Base-by-base conservation (phyloP, 108 stramenopile genomes). In the Skeletonema costatum region DNA sequence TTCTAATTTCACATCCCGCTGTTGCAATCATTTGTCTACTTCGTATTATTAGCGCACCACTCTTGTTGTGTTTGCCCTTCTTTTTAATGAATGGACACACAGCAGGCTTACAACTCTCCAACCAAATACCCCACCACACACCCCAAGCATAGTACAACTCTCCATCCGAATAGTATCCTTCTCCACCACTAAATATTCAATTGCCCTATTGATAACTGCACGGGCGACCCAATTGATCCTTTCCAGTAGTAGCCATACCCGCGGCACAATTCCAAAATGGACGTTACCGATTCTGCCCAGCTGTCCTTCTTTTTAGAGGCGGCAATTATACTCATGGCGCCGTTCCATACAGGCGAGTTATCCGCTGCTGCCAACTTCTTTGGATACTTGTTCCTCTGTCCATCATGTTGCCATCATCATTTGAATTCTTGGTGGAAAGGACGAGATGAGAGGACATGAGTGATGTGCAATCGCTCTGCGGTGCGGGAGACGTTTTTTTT, bases 141-240 rank as follows among this genome's bases (percentile, higher is more conserved):
- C 65, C 31, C 88, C 88, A 14, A 92, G 59, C 21, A 92, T 62
- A 12, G 56, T 48, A 72, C 88, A 89, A 0, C 75, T 83, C 29
- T 76, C 71, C 11, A 59, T 38, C 38, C 92, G 82, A 19, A 87
- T 48, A 10, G 60, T 56, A 39, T 92, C 92, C 14, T 66, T 66
- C 14, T 75, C 31, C 1, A 80, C 86, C 13, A 19, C 2, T 7
- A 75, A 72, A 56, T 76, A 87, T 42, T 81, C 75, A 31, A 79
- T 29, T 2, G 77, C 87, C 6, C 89, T 85, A 31, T 73, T 31
- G 7, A 89, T 17, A 4, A 88, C 39, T 4, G 71, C 68, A 7
- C 8, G 25, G 33, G 67, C 63, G 2, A 84, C n/a, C 29, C 2
- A 19, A 4, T 48, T 25, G 32, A 19, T 73, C 33, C 21, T 21